Percentiles rank a stretch among this genome's conserved stretches.
Conservation (phyloP, 2,329 filamentous ascomycete species). For the Verticillium tricorpus region DNA sequence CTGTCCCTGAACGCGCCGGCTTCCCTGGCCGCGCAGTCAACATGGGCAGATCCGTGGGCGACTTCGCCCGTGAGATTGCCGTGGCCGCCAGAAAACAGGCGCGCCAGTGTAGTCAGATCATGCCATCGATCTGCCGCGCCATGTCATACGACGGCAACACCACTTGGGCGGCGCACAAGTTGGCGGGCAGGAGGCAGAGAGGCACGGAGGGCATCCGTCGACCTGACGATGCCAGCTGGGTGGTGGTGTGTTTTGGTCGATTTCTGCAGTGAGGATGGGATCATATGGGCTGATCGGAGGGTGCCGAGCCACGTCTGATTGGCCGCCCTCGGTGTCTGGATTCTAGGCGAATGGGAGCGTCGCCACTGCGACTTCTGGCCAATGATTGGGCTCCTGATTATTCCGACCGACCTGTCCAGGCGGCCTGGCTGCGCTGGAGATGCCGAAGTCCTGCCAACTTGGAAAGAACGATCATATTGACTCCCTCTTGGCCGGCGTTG, state of each 20-base stretch:
- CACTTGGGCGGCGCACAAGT: neutral
- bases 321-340: slow-evolving; percentile 3
- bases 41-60: slow-evolving; percentile 12
- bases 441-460: neutral
- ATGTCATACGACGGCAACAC: neutral
- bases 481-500: neutral
- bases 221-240: slow-evolving; percentile 1
- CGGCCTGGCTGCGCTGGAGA: neutral
- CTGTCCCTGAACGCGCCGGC: slow-evolving; percentile 1
- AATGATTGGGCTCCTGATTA: slow-evolving; percentile 1
- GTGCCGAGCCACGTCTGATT: slow-evolving; percentile 9
- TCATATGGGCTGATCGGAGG: slow-evolving; percentile 15
- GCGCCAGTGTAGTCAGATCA: neutral
- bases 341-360: slow-evolving; percentile 11
- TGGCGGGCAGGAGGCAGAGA: neutral
- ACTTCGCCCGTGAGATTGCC: slow-evolving; percentile 13
- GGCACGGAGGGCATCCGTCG: neutral
- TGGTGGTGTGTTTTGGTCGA: slow-evolving; percentile 10
- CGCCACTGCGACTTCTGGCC: slow-evolving; percentile 1
- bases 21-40: slow-evolving; percentile 4
- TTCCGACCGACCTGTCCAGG: neutral
- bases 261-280: slow-evolving; percentile 11
- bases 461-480: neutral
- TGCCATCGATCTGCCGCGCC: neutral
- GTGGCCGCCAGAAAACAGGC: slow-evolving; percentile 3